Evolutionary conservation across 306 rosid species (phyloP), one percentile per base, ranked within the genome.

Genomic region (Comarum palustre): DNA sequence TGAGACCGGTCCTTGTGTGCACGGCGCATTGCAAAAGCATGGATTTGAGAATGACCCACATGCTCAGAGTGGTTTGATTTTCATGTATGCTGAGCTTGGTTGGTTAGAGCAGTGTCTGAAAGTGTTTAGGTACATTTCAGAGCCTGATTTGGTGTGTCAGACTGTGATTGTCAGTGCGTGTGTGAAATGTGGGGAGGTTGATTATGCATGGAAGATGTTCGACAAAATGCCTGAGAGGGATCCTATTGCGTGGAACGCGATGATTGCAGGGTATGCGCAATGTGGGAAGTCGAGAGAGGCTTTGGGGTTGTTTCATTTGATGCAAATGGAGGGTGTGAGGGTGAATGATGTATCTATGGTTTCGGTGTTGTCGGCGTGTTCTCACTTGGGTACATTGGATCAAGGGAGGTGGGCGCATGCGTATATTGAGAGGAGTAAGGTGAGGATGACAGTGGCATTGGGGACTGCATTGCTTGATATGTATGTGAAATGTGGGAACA

Each of bases 401-500:
- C 88, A 84, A 38, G 92, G 92, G 32, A 81, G 83, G 76, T 87
- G 90, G 88, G 90, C 86, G 0, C 86, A 90, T 78, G 84, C 84
- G 2, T 84, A 82, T 79, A 76, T 86, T 3, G 87, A 84, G 74
- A 90, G 75, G 66, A 81, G 78, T 66, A 82, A 74, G 80, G 39
- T 90, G 4, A 39, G 65, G 55, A 73, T 90, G 76, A 84, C 85
- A 0, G 78, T 90, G 73, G 66, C 76, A 0, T 63, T 90, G 12
- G 89, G 89, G 67, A 87, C 92, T 20, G 84, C 89, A 2, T 79
- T 87, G 11, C 5, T 90, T 32, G 92, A 90, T 63, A 87, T 86
- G 90, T 90, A 90, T 69, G 85, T 84, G 0, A 87, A 87, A 71
- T 90, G 90, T 50, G 89, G 96, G 68, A 68, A 74, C 75, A 54